Conservation (phyloP, 176 grass and related monocot species). For the sorghum (Sorghum bicolor) region DNA sequence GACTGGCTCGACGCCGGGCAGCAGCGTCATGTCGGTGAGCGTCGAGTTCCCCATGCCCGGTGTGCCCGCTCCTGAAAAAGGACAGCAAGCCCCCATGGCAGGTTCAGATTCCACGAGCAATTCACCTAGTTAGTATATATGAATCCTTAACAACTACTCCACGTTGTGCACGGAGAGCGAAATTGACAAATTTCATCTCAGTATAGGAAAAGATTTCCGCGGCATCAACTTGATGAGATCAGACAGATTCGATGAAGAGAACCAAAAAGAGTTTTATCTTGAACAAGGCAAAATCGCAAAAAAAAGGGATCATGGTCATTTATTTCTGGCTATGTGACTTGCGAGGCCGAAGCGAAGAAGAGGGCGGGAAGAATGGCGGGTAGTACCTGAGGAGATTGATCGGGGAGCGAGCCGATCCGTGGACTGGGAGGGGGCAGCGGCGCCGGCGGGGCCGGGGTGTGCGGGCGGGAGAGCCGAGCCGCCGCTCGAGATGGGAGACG, state of each 20-base stretch:
- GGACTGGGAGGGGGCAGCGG: not conserved
- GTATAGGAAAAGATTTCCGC: too few relatives aligned
- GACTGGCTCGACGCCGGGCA: conserved; percentile 43
- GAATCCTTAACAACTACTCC: not conserved
- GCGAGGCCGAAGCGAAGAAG: not conserved
- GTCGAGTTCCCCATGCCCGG: conserved; percentile 40
- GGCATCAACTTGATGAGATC: not conserved
- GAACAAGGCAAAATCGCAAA: not conserved
- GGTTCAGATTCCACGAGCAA: not conserved
- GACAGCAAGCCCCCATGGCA: not conserved
- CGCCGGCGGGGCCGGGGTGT: not conserved
- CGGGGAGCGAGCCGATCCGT: conserved; percentile 18
- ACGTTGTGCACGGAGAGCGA: not conserved
- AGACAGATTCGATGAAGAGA: not conserved
- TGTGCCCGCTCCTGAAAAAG: not conserved
- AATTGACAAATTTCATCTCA: too few relatives aligned
- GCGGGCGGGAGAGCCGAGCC: conserved; percentile 37
- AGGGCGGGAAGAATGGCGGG: not conserved
- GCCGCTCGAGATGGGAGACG: not conserved
- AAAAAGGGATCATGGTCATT: not conserved
- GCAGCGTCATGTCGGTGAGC: conserved; percentile 64
- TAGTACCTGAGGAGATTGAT: not conserved
- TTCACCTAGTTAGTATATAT: not conserved
- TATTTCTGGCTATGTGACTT: not conserved
- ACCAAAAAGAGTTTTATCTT: not conserved